phyloP scores from a whole-genome alignment of 148 eudicot genomes.

The Rhododendron ferrugineum region DNA sequence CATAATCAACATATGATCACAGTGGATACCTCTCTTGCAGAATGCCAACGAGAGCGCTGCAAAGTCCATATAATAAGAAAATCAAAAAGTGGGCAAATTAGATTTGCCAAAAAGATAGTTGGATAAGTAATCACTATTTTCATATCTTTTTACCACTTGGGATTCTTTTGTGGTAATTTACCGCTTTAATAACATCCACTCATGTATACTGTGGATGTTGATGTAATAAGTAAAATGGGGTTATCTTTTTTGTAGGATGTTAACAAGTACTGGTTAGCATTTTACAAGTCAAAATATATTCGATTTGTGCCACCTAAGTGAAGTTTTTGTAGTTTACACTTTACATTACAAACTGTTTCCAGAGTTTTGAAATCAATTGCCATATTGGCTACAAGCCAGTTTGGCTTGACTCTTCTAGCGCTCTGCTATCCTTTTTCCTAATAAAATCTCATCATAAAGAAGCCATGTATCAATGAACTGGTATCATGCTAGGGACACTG shows the following conservation, averaged over 20 bases:
- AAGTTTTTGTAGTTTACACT: neutral
- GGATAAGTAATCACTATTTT: no score
- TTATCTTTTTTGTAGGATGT: neutral
- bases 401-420: neutral
- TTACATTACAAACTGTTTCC: neutral
- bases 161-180: neutral
- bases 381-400: neutral
- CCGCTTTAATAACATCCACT: neutral
- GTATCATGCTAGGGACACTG: neutral
- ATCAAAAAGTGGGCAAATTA: neutral
- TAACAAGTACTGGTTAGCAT: no score
- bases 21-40: neutral
- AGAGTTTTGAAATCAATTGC: neutral
- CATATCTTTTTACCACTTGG: no score
- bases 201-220: neutral
- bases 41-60: neutral
- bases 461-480: neutral
- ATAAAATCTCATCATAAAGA: neutral
- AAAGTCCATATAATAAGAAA: neutral
- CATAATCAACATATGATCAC: neutral
- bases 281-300: neutral
- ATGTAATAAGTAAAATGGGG: neutral
- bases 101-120: neutral
- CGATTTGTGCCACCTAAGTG: neutral
- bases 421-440: neutral